Conservation (phyloP, 768 basidiomycete species). For the Cyathus striatus region DNA sequence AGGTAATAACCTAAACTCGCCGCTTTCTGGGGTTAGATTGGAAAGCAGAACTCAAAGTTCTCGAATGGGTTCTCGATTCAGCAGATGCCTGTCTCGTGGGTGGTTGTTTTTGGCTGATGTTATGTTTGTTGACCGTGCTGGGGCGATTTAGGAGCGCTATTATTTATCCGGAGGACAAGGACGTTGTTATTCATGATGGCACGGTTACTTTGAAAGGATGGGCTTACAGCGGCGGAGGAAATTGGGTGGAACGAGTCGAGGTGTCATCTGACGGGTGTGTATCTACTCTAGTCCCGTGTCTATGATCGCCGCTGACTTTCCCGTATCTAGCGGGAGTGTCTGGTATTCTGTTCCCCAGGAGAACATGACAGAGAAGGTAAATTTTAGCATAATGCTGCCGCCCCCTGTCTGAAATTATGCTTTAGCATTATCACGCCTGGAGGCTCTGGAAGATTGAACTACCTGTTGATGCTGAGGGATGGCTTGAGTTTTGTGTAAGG, state of each 20-base stretch:
- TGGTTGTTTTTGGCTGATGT: conserved; percentile 4
- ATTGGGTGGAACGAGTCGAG: conserved; percentile 55
- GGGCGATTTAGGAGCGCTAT: conserved; percentile 38
- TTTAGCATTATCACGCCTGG: conserved; percentile 50
- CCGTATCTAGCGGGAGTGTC: conserved; percentile 32
- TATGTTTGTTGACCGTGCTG: neutral
- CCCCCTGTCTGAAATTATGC: neutral
- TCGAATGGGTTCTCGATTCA: conserved; percentile 55
- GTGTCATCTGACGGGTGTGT: conserved; percentile 43
- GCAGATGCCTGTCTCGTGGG: conserved; percentile 55
- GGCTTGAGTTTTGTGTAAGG: conserved; percentile 51
- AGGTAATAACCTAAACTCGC: neutral
- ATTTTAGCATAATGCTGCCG: neutral
- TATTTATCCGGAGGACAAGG: conserved; percentile 36
- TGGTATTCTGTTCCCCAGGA: conserved; percentile 45
- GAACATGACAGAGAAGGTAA: conserved; percentile 44
- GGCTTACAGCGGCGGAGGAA: conserved; percentile 43
- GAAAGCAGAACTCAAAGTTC: conserved; percentile 47
- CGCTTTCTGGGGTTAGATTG: conserved; percentile 24
- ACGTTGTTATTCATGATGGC: conserved; percentile 44
- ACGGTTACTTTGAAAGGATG: conserved; percentile 36
- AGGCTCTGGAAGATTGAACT: conserved; percentile 47
- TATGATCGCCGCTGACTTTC: neutral
- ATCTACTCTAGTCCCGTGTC: neutral
- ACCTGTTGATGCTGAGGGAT: conserved; percentile 50